Evolutionary conservation across 2,329 filamentous ascomycete genomes (phyloP).

Genomic region (Aspergillus phoenicis): DNA sequence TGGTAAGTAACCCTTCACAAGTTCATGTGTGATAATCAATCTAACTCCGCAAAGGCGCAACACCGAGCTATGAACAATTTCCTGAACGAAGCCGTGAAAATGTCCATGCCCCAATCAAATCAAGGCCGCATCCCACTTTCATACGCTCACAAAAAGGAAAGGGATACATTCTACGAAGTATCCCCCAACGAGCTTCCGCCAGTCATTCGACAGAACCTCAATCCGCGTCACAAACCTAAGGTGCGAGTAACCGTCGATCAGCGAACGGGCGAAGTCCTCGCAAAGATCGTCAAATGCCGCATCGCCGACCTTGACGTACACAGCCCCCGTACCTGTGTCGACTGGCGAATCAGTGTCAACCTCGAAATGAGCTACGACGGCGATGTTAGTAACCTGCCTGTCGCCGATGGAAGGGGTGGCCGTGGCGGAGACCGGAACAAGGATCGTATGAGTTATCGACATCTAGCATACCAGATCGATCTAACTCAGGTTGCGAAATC

Average conservation of each 20-base stretch:
- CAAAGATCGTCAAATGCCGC: conserved; percentile 89
- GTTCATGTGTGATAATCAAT: conserved; percentile 8
- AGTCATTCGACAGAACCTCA: conserved; percentile 63
- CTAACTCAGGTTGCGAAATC: conserved; percentile 79
- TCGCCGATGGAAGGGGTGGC: conserved; percentile 44
- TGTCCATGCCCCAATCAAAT: conserved; percentile 47
- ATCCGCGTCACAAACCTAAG: conserved; percentile 61
- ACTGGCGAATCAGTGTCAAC: conserved; percentile 92
- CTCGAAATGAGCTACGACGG: conserved; percentile 88
- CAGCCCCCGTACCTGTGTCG: conserved; percentile 74
- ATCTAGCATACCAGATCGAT: conserved; percentile 86
- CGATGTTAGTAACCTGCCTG: conserved; percentile 56
- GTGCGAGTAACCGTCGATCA: conserved; percentile 78
- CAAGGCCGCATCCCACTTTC: conserved; percentile 53
- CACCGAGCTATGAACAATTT: conserved; percentile 83
- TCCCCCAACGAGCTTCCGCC: conserved; percentile 65
- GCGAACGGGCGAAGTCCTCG: conserved; percentile 68
- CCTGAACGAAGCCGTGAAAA: conserved; percentile 70
- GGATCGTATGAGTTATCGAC: conserved; percentile 87
- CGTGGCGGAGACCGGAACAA: conserved; percentile 69
- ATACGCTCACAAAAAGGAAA: conserved; percentile 81
- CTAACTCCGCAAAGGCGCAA: conserved; percentile 60
- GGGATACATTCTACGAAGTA: conserved; percentile 81
- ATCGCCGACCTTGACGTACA: conserved; percentile 85
- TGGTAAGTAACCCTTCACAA: conserved; percentile 57